Conservation (phyloP, 2,329 filamentous ascomycete genomes). For the Talaromyces funiculosus region DNA sequence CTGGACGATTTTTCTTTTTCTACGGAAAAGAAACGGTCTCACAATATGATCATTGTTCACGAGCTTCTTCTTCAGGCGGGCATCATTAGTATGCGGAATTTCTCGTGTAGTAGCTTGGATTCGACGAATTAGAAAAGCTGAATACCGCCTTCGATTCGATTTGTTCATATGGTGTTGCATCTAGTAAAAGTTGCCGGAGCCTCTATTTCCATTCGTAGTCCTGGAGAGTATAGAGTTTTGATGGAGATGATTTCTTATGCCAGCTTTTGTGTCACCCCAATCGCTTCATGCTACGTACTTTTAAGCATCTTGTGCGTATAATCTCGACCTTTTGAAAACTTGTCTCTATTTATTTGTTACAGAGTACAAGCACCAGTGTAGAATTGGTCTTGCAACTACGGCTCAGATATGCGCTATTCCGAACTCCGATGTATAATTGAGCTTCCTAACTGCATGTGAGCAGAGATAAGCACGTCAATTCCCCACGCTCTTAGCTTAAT, state of each 20-base stretch:
- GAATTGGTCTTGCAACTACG: not conserved
- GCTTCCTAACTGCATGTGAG: not conserved
- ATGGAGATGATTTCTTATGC: not conserved
- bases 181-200: not conserved
- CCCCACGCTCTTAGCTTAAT: not conserved
- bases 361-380: not conserved
- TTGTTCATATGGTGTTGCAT: not conserved
- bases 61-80: slow-evolving; percentile 13
- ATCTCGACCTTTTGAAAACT: not conserved
- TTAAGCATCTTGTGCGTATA: no score
- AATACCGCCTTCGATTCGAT: slow-evolving; percentile 12
- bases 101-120: slow-evolving; percentile 15
- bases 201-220: not conserved
- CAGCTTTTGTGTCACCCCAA: not conserved
- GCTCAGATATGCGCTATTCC: not conserved
- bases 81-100: slow-evolving; percentile 13
- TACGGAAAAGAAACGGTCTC: slow-evolving; percentile 4
- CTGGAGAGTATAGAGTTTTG: no score
- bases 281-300: not conserved
- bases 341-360: no score
- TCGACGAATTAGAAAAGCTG: slow-evolving; percentile 11
- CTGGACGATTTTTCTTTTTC: slow-evolving; percentile 3
- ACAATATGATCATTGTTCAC: slow-evolving; percentile 14
- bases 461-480: slow-evolving; percentile 10
- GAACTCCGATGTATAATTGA: not conserved